phyloP scores from a whole-genome alignment of 108 stramenopile genomes.

The Cyclotella baltica region DNA sequence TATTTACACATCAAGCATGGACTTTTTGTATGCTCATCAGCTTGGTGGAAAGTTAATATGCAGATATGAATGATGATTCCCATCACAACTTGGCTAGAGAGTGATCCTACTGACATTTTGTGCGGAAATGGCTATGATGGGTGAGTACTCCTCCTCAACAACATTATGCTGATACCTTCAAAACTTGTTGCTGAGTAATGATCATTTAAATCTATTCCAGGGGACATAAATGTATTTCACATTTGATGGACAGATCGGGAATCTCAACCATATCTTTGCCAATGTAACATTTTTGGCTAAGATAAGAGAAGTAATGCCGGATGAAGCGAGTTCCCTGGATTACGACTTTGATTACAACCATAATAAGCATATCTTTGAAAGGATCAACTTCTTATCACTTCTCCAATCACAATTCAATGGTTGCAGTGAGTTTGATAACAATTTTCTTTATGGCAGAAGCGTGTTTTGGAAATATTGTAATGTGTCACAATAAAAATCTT shows the following conservation, averaged over 20 bases:
- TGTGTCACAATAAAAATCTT: too few relatives aligned
- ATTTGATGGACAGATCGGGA: conserved; percentile 54
- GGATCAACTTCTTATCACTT: conserved; percentile 20
- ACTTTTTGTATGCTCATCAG: neutral
- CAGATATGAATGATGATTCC: conserved; percentile 45
- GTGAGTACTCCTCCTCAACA: too few relatives aligned
- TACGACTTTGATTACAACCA: conserved; percentile 45
- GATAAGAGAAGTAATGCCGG: conserved; percentile 33
- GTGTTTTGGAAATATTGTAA: too few relatives aligned
- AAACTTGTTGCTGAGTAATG: too few relatives aligned
- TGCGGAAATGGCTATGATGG: neutral
- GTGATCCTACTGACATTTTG: conserved; percentile 39
- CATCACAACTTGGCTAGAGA: conserved; percentile 34
- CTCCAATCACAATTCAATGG: conserved; percentile 51
- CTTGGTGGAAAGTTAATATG: conserved; percentile 19
- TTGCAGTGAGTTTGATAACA: too few relatives aligned
- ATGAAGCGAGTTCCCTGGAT: conserved; percentile 49
- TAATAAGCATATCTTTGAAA: conserved; percentile 30
- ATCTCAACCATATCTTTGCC: conserved; percentile 43
- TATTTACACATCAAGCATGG: neutral
- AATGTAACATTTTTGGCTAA: conserved; percentile 12
- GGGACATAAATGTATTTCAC: conserved; percentile 54
- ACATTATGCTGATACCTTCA: too few relatives aligned
- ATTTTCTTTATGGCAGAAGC: too few relatives aligned
- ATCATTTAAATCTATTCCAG: too few relatives aligned